Evolutionary conservation across 139 green algal species (phyloP).

Genomic region (Volvox reticuliferus): DNA sequence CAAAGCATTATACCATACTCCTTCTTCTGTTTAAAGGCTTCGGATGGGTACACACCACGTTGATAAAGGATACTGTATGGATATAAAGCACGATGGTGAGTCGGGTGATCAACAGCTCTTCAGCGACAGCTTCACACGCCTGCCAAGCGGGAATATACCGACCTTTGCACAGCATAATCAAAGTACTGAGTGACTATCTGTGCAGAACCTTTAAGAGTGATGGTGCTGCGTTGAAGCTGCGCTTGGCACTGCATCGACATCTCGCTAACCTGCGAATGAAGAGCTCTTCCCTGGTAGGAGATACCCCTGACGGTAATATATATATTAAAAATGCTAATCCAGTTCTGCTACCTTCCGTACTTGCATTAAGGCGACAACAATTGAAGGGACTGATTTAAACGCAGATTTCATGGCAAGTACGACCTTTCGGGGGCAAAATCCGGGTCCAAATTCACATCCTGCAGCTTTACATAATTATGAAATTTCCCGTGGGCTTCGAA

Average conservation of each 20-base stretch:
- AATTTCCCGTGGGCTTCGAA: too few relatives aligned
- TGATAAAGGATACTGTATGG: constrained; percentile 94
- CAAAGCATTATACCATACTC: constrained; percentile 95
- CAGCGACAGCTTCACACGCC: background rate
- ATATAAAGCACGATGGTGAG: background rate
- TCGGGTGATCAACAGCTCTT: constrained; percentile 52
- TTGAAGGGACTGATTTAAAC: too few relatives aligned
- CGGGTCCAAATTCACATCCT: too few relatives aligned
- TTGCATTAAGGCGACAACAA: too few relatives aligned
- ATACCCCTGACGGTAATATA: too few relatives aligned
- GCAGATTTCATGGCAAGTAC: too few relatives aligned
- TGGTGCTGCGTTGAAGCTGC: constrained; percentile 78
- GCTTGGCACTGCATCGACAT: constrained; percentile 55
- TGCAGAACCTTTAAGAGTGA: constrained; percentile 91
- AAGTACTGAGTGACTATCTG: constrained; percentile 96
- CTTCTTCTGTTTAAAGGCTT: constrained; percentile 89
- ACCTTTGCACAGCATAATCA: constrained; percentile 91
- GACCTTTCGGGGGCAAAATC: too few relatives aligned
- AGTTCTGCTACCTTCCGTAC: too few relatives aligned
- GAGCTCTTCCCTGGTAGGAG: too few relatives aligned
- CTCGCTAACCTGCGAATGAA: background rate
- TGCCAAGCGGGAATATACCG: background rate
- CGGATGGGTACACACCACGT: constrained; percentile 94
- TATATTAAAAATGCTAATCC: too few relatives aligned
- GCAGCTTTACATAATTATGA: too few relatives aligned